A percentile compares a stretch with the other conserved stretches of the same genome.
Evolutionary conservation across 106 monocot genomes (phyloP).

Genomic region (Alisma plantagoaquatica): DNA sequence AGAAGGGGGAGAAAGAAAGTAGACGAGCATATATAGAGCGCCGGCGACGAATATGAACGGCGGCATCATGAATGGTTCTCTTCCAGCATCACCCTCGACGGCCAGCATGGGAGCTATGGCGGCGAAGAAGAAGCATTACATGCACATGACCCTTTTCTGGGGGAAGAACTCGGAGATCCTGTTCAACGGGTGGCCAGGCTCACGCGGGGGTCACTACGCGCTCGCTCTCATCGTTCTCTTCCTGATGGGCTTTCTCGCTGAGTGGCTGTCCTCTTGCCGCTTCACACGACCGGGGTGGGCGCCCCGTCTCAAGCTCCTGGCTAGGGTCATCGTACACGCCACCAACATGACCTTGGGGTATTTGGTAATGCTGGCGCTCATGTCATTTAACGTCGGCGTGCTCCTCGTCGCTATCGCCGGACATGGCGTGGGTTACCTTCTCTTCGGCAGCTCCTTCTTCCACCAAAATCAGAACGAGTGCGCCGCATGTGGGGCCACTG

Average conservation of each 20-base stretch:
- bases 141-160: constrained; percentile 73
- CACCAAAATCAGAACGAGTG: no score
- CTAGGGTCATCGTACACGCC: constrained; percentile 25
- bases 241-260: constrained; percentile 18
- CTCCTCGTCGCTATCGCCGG: constrained; percentile 34
- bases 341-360: constrained; percentile 23
- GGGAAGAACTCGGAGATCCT: constrained; percentile 49
- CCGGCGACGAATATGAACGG: no score
- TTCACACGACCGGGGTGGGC: constrained; percentile 7
- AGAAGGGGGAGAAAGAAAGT: no score
- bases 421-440: constrained; percentile 26
- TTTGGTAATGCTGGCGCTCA: constrained; percentile 47
- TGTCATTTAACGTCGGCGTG: constrained; percentile 61
- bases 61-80: no score
- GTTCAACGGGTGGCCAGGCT: constrained; percentile 58
- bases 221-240: constrained; percentile 35
- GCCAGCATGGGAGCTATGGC: no score
- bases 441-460: constrained; percentile 4
- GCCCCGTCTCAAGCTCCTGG: not conserved
- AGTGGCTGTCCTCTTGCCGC: constrained; percentile 22
- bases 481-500: not conserved
- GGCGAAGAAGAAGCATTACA: no score
- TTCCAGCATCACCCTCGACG: no score
- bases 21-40: no score
- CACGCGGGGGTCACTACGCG: constrained; percentile 44